Base-by-base conservation (phyloP, 1,139 yeast species). In the Geotrichum bryndzae region DNA sequence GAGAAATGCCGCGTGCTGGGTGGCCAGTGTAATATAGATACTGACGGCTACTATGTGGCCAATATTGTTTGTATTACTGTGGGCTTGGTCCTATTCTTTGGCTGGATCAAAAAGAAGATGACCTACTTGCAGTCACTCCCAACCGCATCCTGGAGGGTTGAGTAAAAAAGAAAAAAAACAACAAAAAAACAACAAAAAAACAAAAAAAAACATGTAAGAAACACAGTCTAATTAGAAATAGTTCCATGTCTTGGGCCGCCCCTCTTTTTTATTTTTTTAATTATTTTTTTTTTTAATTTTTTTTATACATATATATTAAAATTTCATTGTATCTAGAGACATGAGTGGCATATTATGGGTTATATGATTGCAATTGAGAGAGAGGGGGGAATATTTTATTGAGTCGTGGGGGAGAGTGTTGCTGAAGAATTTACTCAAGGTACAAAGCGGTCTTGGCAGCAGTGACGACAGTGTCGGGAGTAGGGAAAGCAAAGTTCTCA, bases 401-500 rank as follows among this genome's bases (percentile, higher is more conserved):
- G 27, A 25, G 27, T 25, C 27, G 27, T 25, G 27, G 27, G 27
- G 18, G 18, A 61, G 53, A 54, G 52, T 31, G 41, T 53, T 3
- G 8, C 29, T 51, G 35, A 11, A 29, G 33, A 29, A 5, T 29
- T 41, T 41, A 41, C 48, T 82, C 83, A 82, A 87, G 71, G 69
- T 95, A 88, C 77, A 92, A 83, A 62, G 89, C 97, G 79, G 88
- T 88, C 83, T 88, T 92, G 69, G 87, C 85, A 69, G 96, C 97
- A 82, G 94, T 88, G 75, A 89, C 83, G 71, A 95, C 88, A 68
- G 91, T 85, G 74, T 90, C 96, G 64, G 89, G 84, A 76, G 92
- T 96, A 76, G 99, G 99, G 96, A 95, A 94, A 63, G 99, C 97
- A 76, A 94, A 90, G 80, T 89, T 96, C 84, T 95, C 99, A 76